These are phyloP conservation scores for Millerozyma acaciae DNA, from an alignment of 805 yeast genomes.

Conservation along the genomic window DNA sequence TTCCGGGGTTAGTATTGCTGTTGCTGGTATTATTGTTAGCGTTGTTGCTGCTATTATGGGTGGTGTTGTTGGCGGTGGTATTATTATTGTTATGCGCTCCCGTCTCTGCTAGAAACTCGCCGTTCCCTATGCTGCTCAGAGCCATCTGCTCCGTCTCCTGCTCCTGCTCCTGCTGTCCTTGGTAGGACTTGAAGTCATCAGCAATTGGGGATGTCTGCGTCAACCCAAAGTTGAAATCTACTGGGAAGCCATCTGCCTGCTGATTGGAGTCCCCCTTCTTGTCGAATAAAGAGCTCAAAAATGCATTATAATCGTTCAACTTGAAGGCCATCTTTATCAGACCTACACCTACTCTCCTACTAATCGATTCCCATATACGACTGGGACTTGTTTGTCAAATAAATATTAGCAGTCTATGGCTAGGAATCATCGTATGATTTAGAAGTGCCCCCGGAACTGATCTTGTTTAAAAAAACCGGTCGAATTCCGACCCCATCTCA, in stretches of 20 bases:
- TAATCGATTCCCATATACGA: too few relatives aligned
- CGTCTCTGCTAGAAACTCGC: slow-evolving; percentile 1
- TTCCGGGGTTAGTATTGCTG: too few relatives aligned
- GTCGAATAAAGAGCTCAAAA: slow-evolving; percentile 22
- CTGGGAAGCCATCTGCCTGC: slow-evolving; percentile 14
- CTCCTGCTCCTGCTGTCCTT: background rate
- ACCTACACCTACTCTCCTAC: slow-evolving; percentile 1
- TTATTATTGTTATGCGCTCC: too few relatives aligned
- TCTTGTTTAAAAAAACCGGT: background rate
- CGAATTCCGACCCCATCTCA: slow-evolving; percentile 5
- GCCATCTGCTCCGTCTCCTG: background rate
- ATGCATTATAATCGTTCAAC: slow-evolving; percentile 27
- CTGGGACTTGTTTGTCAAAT: too few relatives aligned
- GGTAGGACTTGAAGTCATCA: slow-evolving; percentile 1
- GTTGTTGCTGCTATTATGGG: slow-evolving; percentile 1
- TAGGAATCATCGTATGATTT: slow-evolving; percentile 2
- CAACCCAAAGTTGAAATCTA: slow-evolving; percentile 22
- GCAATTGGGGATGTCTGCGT: too few relatives aligned
- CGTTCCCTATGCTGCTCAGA: too few relatives aligned
- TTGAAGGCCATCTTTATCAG: slow-evolving; percentile 27
- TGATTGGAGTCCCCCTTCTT: slow-evolving; percentile 5
- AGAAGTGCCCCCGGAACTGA: background rate
- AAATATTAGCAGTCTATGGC: too few relatives aligned
- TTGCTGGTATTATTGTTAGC: background rate
- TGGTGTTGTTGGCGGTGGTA: background rate